phyloP scores from a whole-genome alignment of 163 green algal genomes.

The Scenedesmus sp. region DNA sequence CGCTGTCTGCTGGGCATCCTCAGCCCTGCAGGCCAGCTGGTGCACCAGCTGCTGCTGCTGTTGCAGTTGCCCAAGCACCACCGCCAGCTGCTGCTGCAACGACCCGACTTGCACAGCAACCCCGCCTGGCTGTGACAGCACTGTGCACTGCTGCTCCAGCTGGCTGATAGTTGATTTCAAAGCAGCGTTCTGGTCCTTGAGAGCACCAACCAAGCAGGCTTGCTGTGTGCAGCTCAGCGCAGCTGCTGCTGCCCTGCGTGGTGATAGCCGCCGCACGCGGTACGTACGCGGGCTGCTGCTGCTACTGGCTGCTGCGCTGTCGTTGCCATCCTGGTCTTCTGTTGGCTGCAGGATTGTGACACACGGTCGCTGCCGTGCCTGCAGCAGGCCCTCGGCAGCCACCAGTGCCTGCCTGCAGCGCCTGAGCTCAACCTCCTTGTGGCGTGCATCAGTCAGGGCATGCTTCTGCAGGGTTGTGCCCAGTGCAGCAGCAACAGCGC shows the following conservation, averaged over 20 bases:
- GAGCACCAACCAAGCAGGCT: not conserved
- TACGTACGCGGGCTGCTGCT: not conserved
- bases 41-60: not conserved
- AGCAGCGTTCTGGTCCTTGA: not conserved
- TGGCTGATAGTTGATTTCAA: not conserved
- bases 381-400: not conserved
- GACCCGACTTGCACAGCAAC: not conserved
- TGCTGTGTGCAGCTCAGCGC: slow-evolving; percentile 26
- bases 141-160: slow-evolving; percentile 20
- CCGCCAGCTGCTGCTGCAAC: not conserved
- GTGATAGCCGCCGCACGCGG: not conserved
- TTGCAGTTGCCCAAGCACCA: not conserved
- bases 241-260: not conserved
- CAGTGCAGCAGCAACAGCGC: not conserved
- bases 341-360: not conserved
- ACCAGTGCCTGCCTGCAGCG: slow-evolving; percentile 1
- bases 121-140: not conserved
- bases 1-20: slow-evolving; percentile 5
- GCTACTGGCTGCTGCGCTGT: not conserved
- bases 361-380: not conserved
- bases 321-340: not conserved
- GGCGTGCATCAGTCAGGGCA: not conserved
- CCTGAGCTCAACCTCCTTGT: slow-evolving; percentile 9
- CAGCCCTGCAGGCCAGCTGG: not conserved
- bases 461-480: not conserved